phyloP scores from a whole-genome alignment of 108 stramenopile species.

The Cyclotella sp. region DNA sequence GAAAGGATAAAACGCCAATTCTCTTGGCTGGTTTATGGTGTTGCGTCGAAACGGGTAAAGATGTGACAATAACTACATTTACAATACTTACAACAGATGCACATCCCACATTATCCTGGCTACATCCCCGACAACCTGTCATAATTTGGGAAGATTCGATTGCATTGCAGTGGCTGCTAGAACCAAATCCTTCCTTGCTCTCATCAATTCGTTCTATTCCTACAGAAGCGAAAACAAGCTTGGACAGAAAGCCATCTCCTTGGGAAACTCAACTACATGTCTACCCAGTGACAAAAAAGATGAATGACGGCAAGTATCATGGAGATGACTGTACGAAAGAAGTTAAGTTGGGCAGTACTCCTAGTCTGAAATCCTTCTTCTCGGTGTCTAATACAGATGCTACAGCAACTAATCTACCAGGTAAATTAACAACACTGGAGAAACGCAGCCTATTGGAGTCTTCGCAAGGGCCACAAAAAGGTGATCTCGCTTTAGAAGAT shows the following conservation, averaged over 20 bases:
- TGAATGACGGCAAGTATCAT: slow-evolving; percentile 34
- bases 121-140: slow-evolving; percentile 80
- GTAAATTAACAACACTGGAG: neutral
- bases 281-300: slow-evolving; percentile 43
- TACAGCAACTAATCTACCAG: neutral
- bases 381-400: neutral
- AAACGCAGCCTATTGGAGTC: too few relatives aligned
- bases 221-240: neutral
- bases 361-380: slow-evolving; percentile 37
- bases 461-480: neutral
- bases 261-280: slow-evolving; percentile 18
- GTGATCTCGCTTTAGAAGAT: neutral
- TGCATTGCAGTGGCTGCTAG: slow-evolving; percentile 65
- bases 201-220: slow-evolving; percentile 35
- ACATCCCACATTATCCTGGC: slow-evolving; percentile 56
- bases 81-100: slow-evolving; percentile 83
- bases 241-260: neutral
- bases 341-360: slow-evolving; percentile 24
- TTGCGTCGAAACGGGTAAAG: slow-evolving; percentile 56
- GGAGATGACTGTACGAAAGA: slow-evolving; percentile 42
- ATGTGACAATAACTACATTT: slow-evolving; percentile 64
- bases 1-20: slow-evolving; percentile 38
- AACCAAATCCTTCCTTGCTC: slow-evolving; percentile 52
- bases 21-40: slow-evolving; percentile 80
- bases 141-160: slow-evolving; percentile 63